Conservation (phyloP, 2,329 filamentous ascomycete genomes). For the Phyllosticta ampelicida region DNA sequence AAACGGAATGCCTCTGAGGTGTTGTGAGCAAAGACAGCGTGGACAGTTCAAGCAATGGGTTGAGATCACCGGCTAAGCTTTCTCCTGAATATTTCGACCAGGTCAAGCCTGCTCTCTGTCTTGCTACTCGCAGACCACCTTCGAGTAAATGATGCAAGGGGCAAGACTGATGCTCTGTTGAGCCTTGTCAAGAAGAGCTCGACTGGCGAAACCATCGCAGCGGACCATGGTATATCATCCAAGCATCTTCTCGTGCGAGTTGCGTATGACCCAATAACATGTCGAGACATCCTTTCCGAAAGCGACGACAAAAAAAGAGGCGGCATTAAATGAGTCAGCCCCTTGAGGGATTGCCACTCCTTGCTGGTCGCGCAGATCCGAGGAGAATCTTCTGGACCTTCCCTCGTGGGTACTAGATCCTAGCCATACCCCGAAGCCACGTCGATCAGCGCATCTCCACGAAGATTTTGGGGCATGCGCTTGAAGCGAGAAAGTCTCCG, state of each 20-base stretch:
- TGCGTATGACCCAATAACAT: neutral
- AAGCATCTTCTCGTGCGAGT: neutral
- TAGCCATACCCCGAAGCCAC: neutral
- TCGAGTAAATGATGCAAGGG: neutral
- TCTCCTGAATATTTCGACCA: neutral
- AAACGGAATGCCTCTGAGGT: neutral
- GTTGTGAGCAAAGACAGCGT: neutral
- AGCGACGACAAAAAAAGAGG: neutral
- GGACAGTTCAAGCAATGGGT: no score
- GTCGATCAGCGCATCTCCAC: no score
- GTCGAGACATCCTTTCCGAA: neutral
- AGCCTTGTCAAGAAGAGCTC: neutral
- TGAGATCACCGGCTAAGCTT: no score
- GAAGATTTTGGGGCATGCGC: no score
- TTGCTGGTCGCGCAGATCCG: neutral
- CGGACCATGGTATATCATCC: neutral
- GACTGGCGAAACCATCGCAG: neutral
- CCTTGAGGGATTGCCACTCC: neutral
- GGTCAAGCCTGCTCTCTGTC: neutral
- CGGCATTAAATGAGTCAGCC: neutral
- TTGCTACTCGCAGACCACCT: neutral
- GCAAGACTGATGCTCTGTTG: neutral
- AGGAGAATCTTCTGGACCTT: neutral
- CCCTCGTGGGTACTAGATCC: neutral
- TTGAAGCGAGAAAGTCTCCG: neutral